Evolutionary conservation across 768 basidiomycete genomes (phyloP), one percentile per base, ranked within the genome.

Genomic region (Boletus edulis): DNA sequence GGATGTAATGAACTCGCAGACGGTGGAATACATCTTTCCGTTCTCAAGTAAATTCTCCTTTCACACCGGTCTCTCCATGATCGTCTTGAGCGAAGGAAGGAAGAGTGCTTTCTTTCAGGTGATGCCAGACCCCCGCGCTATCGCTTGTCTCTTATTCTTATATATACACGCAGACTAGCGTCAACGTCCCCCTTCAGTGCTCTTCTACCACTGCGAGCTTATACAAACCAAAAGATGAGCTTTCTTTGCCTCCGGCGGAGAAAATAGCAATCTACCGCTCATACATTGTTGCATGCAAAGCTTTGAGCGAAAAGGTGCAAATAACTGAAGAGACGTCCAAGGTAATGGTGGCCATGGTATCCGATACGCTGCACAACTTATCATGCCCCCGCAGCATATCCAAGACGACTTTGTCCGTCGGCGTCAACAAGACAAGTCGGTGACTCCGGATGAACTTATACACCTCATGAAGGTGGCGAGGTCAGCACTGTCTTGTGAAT

Each of bases 91-190:
- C 39, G 78, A 85, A 54, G 88, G 90, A 31, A 75, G 75, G 55
- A 84, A 82, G 69, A 90, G 87, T 60, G 75, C 85, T 2, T 85
- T 94, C 63, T 87, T 91, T 67, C 77, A 83, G 78, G 89, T 87
- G 53, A 52, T 17, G 6, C 22, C 9, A 31, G 17, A 64, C 5
- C n/a, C 20, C 10, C n/a, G 31, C 10, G 10, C 35, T 38, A 9
- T 20, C 44, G n/a, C 39, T 48, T 37, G 35, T 32, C 5, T 49
- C 31, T 50, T 29, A 41, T 29, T 34, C 49, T 43, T n/a, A 45
- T 35, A 32, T 38, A 17, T 44, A n/a, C 31, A 24, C 31, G n/a
- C 57, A 91, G 87, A 88, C 88, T 2, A 76, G 81, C 57, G 56
- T 84, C 20, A 79, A 73, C 48, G 54, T 89, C 1, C 81, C 84